phyloP scores from a whole-genome alignment of 371 early-diverging fungal species.

The Aphelidium insulamus region DNA sequence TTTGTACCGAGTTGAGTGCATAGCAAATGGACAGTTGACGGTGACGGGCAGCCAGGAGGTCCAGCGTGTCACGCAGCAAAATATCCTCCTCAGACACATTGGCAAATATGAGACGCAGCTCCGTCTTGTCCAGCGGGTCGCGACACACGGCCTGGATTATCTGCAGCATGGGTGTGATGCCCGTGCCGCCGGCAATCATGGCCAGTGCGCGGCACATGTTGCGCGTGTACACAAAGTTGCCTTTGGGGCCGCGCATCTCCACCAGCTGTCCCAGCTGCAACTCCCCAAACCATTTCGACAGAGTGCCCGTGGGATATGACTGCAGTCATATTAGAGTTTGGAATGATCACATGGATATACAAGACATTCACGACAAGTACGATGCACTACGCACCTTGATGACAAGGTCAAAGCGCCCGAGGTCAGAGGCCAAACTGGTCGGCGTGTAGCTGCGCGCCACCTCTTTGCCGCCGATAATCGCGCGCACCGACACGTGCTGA shows the following conservation, averaged over 20 bases:
- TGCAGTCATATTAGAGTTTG: constrained; percentile 6
- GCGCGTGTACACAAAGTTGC: constrained; percentile 62
- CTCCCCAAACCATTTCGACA: constrained; percentile 50
- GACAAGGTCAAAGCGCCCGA: constrained; percentile 70
- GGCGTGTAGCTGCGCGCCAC: constrained; percentile 83
- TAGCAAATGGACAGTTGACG: constrained; percentile 56
- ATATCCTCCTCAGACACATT: constrained; percentile 80
- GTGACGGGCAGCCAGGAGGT: constrained; percentile 43
- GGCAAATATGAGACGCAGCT: constrained; percentile 65
- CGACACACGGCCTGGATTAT: constrained; percentile 56
- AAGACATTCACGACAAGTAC: background rate
- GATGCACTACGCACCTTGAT: constrained; percentile 45
- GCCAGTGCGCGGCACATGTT: constrained; percentile 58
- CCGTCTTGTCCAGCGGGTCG: constrained; percentile 65
- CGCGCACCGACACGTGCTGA: constrained; percentile 71
- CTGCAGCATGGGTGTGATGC: constrained; percentile 90
- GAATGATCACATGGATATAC: background rate
- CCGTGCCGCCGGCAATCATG: constrained; percentile 86
- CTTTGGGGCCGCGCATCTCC: constrained; percentile 72
- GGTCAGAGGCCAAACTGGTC: constrained; percentile 53
- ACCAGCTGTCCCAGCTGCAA: constrained; percentile 62
- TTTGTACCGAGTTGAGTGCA: constrained; percentile 32
- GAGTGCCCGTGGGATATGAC: constrained; percentile 63
- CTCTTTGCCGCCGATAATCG: constrained; percentile 61
- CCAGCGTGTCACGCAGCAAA: constrained; percentile 59